phyloP scores from a whole-genome alignment of 1,284 basidiomycete species.

The Entoloma clypeatum region DNA sequence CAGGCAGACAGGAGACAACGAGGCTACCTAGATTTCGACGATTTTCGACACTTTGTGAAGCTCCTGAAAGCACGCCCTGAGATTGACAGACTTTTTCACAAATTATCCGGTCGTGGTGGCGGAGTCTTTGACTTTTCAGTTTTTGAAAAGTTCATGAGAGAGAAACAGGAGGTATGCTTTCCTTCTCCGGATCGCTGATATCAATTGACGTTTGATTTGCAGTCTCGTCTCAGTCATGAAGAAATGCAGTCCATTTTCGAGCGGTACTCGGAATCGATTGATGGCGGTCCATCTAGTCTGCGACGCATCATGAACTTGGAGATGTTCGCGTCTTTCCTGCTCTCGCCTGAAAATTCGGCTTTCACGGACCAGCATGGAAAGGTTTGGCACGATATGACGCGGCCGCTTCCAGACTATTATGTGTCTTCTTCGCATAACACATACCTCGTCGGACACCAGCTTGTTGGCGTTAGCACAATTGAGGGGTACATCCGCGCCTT shows the following conservation, averaged over 20 bases:
- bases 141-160: constrained; percentile 67
- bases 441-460: constrained; percentile 91
- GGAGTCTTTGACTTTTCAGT: constrained; percentile 48
- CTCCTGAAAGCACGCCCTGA: constrained; percentile 82
- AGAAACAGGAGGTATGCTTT: constrained; percentile 56
- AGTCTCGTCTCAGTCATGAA: constrained; percentile 45
- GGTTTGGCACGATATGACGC: constrained; percentile 57
- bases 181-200: constrained; percentile 1
- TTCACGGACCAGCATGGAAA: constrained; percentile 32
- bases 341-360: constrained; percentile 42
- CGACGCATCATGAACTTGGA: constrained; percentile 46
- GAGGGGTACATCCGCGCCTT: constrained; percentile 95
- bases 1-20: constrained; percentile 66
- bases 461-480: constrained; percentile 88
- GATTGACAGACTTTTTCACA: constrained; percentile 64
- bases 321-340: constrained; percentile 73
- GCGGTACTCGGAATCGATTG: constrained; percentile 42
- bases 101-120: constrained; percentile 38
- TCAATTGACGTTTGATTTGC: constrained; percentile 7
- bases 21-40: constrained; percentile 75
- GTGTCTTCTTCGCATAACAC: constrained; percentile 97
- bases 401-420: constrained; percentile 84
- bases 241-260: constrained; percentile 55
- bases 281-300: constrained; percentile 1
- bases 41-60: constrained; percentile 86